Base-by-base conservation (phyloP, 306 rosid genomes). In the Pyrus pyrifolia region DNA sequence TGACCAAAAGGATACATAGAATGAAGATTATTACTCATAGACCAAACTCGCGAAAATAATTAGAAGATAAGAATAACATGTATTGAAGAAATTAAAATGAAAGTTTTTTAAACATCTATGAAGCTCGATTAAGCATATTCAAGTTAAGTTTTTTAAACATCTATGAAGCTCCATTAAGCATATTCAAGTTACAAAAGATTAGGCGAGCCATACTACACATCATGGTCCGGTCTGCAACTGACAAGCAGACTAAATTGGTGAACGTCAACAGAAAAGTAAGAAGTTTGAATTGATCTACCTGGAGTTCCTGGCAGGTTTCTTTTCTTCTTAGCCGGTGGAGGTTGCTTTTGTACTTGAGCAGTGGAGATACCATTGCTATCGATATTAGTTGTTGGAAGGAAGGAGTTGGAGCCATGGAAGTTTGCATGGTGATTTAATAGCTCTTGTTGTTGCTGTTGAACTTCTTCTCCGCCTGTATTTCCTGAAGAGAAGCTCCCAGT, bases 291-390 rank as follows among this genome's bases (percentile, higher is more conserved):
- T 64, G 5, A 25, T 3, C 0, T 49, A 93, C 98, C 98, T 80
- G 98, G 98, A 77, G 84, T 93, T 85, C 98, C 98, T 33, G 98
- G 97, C 64, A 87, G 88, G 87, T 82, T 93, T 71, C 98, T 86
- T 79, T 88, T 93, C 87, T 76, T 93, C 91, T 89, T 93, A 65
- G 70, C 68, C 42, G 88, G 78, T 61, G 87, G 84, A 66, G 84
- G 83, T n/a, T 80, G 84, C 19, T 80, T 64, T 64, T 31, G 78
- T 45, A 78, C 82, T 35, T 84, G 79, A 77, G 70, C 70, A 57
- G 88, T 31, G 75, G 88, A 81, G 84, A 82, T 82, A 75, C 86
- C 91, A 86, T 89, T 88, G 83, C 73, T 14, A 8, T 33, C 19
- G 44, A 5, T 61, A 61, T 89, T 18, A 78, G 77, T 25, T 49